Evolutionary conservation across 352 stramenopile genomes (phyloP).

Genomic region (Phytophthora macrochlamydospora): DNA sequence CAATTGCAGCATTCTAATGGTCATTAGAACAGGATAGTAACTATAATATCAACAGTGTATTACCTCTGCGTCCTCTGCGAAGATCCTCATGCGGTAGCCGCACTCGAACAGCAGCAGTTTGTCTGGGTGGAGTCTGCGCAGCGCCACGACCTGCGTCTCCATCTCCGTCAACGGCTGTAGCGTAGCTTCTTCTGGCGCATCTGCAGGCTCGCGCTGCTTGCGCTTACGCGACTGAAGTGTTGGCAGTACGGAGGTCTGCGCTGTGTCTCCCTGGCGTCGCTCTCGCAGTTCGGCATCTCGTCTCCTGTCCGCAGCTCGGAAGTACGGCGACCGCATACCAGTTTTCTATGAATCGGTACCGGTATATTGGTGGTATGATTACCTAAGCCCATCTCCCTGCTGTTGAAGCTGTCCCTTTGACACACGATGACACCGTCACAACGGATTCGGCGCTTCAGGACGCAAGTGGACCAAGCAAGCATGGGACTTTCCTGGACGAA

Average conservation of each 20-base stretch:
- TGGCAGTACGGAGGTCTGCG: slow-evolving; percentile 3
- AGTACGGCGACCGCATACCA: slow-evolving; percentile 1
- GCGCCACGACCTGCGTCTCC: slow-evolving; percentile 72
- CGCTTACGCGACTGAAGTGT: slow-evolving; percentile 18
- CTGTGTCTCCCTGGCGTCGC: background rate
- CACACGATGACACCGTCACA: background rate
- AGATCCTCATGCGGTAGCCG: slow-evolving; percentile 83
- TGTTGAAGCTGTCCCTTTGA: background rate
- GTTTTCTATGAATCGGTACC: background rate
- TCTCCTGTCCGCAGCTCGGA: background rate
- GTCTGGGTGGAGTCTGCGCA: slow-evolving; percentile 49
- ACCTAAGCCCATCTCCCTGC: background rate
- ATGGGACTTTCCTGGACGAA: background rate
- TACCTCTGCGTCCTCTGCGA: slow-evolving; percentile 70
- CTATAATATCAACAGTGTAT: background rate
- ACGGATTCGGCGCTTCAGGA: background rate
- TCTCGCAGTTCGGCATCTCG: background rate
- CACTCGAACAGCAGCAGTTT: slow-evolving; percentile 78
- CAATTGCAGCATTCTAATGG: slow-evolving; percentile 31
- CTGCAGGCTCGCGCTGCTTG: slow-evolving; percentile 13
- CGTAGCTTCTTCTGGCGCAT: background rate
- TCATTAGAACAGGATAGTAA: background rate
- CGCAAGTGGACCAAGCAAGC: background rate
- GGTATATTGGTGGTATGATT: background rate
- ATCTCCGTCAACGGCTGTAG: slow-evolving; percentile 54